A percentile compares a stretch with the other conserved stretches of the same genome.
These are phyloP conservation scores for Ilex asprella DNA, from an alignment of 257 asterid species.

Conservation along the genomic window DNA sequence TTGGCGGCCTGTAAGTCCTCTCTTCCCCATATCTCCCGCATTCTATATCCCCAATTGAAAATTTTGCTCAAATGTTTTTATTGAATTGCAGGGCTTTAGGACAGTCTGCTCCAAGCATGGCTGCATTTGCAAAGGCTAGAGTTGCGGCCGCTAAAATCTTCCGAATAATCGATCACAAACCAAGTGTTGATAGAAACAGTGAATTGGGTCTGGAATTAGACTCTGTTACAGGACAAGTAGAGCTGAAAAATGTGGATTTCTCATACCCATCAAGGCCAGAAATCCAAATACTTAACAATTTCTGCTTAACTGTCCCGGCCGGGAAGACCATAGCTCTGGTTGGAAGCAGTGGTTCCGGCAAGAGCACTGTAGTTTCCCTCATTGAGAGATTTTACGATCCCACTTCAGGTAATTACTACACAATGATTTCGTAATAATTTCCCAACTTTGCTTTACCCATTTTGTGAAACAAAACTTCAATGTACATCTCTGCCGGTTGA, in stretches of 20 bases:
- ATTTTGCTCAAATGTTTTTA: background rate
- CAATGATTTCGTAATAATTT: no score
- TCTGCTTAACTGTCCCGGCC: slow-evolving; percentile 60
- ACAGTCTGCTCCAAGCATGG: slow-evolving; percentile 85
- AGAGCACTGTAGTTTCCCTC: slow-evolving; percentile 88
- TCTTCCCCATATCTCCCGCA: background rate
- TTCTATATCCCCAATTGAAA: background rate
- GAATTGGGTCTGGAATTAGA: slow-evolving; percentile 65
- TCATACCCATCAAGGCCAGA: slow-evolving; percentile 82
- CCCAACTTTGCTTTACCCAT: no score
- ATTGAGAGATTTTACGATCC: slow-evolving; percentile 93
- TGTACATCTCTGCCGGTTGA: slow-evolving; percentile 6
- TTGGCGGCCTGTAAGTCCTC: slow-evolving; percentile 86
- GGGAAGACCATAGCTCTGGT: slow-evolving; percentile 87
- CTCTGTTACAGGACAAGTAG: slow-evolving; percentile 58
- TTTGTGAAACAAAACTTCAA: background rate
- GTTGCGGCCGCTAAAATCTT: slow-evolving; percentile 87
- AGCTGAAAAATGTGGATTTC: slow-evolving; percentile 61
- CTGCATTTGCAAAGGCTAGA: slow-evolving; percentile 91
- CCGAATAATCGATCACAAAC: slow-evolving; percentile 70
- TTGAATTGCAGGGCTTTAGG: slow-evolving; percentile 59
- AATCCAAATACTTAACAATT: slow-evolving; percentile 43
- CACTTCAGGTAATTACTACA: slow-evolving; percentile 44
- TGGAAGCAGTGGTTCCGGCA: slow-evolving; percentile 92
- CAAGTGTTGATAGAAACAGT: slow-evolving; percentile 43